Evolutionary conservation across 169 alveolate species (phyloP), one percentile per base, ranked within the genome.

Genomic region (Plasmodium gallinaceum): DNA sequence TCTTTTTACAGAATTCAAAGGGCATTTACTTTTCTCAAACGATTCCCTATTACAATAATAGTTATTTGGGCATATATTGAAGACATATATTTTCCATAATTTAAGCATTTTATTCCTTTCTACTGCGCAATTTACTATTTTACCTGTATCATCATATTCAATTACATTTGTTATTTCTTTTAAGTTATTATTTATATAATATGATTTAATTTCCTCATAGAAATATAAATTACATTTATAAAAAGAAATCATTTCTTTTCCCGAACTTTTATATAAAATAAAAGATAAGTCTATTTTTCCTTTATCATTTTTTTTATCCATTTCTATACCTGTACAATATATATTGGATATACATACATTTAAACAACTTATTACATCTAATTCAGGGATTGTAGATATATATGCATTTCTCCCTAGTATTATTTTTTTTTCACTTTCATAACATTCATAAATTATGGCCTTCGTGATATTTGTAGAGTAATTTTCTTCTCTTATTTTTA

Each of bases 271-370:
- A 48, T 68, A 24, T 54, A 83, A 61, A 26, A 69, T 8, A 73
- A 57, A 37, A 57, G 42, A 83, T 69, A 69, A 57, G 37, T 57
- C 37, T 16, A 68, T 54, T 72, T 62, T 83, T 16, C 91, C 85
- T 14, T 70, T 45, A 45, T 51, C 8, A 12, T 39, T 22, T 83
- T 89, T 75, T 61, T 26, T 76, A 43, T 92, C 90, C 78, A 89
- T 88, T 57, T 76, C 88, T 72, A 72, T 88, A n/a, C 95, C 96
- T 48, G 93, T 87, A 46, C 96, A 94, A 66, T 92, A 94, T 18
- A 94, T 45, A 45, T 94, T 90, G 12, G 92, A 24, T 57, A 73
- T 66, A 68, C 96, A 94, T 16, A 66, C 70, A n/a, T 70, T 65
- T 46, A 80, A 52, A 43, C 96, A 94, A 16, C 78, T 18, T 24